Evolutionary conservation across 2,329 filamentous ascomycete species (phyloP), one percentile per base, ranked within the genome.

Genomic region (Fulvia fulva): DNA sequence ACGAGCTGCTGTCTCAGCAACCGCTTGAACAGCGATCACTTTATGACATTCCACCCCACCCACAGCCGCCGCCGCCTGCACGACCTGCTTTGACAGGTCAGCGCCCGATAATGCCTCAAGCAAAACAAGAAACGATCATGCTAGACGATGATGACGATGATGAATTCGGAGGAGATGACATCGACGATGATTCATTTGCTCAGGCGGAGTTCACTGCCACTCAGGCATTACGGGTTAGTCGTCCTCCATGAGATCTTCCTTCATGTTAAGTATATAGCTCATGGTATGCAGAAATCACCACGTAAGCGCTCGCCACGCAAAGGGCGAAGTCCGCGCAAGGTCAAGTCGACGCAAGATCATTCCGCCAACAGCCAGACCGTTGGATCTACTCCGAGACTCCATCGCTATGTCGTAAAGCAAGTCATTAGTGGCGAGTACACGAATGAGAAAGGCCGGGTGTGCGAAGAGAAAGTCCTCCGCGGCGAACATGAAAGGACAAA

Each of bases 401-500:
- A 61, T 8, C 87, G 93, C 65, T 96, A 96, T 76, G 79, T 92
- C 63, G 83, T 97, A 67, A 88, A 87, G 64, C 85, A 87, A 70
- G 84, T 92, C 65, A 77, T 88, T 60, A 83, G 89, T 61, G 83
- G 83, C 66, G 81, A 86, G 47, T 96, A 90, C 73, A 77, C 78
- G 58, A 84, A 87, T 72, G 78, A 82, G 22, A 81, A 80, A 64
- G 86, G 87, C 46, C 79, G 82, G 63, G 74, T 77, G 51, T 91
- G 92, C 25, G 50, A 59, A 8, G 22, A 51, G 52, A 46, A 95
- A 89, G 82, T 95, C 46, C 78, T 99, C 3, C 75, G 89, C n/a
- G 88, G 96, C 25, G 86, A 92, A 74, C 86, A 89, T 53, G 91
- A 97, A 65, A 85, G 82, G 58, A 86, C 83, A 0, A 86, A 87